Evolutionary conservation across 441 rosid genomes (phyloP), one percentile per base, ranked within the genome.

Genomic region (Euphorbia schlechtendalii): DNA sequence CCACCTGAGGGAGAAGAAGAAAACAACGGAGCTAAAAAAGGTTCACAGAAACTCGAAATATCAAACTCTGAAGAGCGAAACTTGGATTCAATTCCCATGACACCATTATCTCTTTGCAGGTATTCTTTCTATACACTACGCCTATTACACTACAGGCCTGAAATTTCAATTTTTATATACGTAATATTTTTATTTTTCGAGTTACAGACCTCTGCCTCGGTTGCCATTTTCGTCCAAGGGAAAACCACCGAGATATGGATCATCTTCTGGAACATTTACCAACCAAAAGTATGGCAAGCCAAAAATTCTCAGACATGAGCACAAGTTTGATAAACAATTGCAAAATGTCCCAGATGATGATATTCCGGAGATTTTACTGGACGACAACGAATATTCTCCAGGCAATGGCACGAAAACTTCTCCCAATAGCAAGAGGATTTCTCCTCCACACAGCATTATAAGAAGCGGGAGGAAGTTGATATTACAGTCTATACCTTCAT

Each of bases 401-500:
- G 59, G 46, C 27, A 49, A 70, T 0, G 76, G 76, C 46, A 59
- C 81, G 65, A 95, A 86, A 81, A 81, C 87, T 9, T 74, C 99
- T 71, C 99, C 99, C 49, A 95, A 92, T 77, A 77, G 93, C 72
- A 95, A 95, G 87, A 89, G 99, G 83, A 85, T 95, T 67, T 92
- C 98, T 70, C 97, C 96, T 20, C 97, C 95, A 21, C 81, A 85
- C 40, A 64, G 64, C 12, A 81, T 78, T 65, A 71, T 84, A 17
- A 71, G 86, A 77, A 83, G 84, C 15, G 88, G 98, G 63, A 80
- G 98, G 72, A 92, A 88, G 78, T 76, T 95, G 83, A 95, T 95
- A 71, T 70, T 95, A 70, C 88, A 84, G 63, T 95, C 98, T 20
- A 85, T 94, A 68, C 87, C 96, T 46, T 85, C 89, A 27, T 86